Conservation (phyloP, 2,329 filamentous ascomycete species). For the Colletotrichum limetticola region DNA sequence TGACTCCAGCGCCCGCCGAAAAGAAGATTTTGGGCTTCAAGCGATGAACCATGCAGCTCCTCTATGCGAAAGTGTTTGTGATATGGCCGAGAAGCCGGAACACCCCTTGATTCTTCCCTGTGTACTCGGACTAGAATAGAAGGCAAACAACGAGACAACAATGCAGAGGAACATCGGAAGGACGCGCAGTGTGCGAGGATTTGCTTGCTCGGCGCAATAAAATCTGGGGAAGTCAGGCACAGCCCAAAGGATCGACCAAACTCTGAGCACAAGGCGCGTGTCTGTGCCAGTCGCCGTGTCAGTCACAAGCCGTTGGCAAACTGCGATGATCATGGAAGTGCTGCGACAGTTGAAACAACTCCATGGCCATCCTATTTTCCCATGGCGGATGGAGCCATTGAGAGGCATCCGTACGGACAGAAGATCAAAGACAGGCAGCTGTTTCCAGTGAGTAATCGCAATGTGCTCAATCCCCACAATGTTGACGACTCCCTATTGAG, state of each 20-base stretch:
- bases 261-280: not conserved
- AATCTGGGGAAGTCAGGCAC: conserved; percentile 17
- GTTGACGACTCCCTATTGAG: not conserved
- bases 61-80: not conserved
- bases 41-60: not conserved
- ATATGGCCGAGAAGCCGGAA: not conserved
- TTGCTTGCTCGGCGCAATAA: conserved; percentile 15
- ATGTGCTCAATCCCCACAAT: conserved; percentile 17
- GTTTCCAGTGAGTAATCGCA: conserved; percentile 8
- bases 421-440: conserved; percentile 5
- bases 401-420: not conserved
- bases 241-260: conserved; percentile 5
- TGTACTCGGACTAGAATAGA: not conserved
- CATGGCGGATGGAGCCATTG: not conserved
- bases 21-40: not conserved
- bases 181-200: not conserved
- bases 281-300: not conserved
- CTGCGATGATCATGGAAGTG: not conserved
- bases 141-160: not conserved
- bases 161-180: not conserved
- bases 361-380: not conserved
- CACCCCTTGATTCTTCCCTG: not conserved
- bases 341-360: not conserved
- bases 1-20: not conserved
- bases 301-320: not conserved